Evolutionary conservation across 116 monocot genomes (phyloP), one percentile per base, ranked within the genome.

Genomic region (Iris pallida): DNA sequence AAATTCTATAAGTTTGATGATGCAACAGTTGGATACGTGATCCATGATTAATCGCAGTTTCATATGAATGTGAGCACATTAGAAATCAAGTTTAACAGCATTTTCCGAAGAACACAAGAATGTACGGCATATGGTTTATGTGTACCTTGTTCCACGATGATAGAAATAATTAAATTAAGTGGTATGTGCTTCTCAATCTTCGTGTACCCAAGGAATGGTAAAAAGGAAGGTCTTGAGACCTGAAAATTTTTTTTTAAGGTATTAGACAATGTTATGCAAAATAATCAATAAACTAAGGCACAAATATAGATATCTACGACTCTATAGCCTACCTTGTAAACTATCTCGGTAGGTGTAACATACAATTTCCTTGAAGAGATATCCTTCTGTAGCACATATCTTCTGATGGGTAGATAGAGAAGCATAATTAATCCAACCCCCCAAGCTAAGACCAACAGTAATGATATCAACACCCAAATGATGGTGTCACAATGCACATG

Each of bases 371-470:
- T 74, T 5, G 91, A 91, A 63, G 75, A 74, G 11, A 91, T 73
- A 20, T 91, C 91, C 76, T 80, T 91, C 68, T 55, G 71, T 48
- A 88, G 65, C 53, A 88, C 75, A 74, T 82, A 83, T 88, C 91
- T 91, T 74, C 84, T 80, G 20, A 69, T 42, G 10, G 91, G 91
- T n/a, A 91, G 78, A 76, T 80, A 91, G 16, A 91, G 63, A 68
- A 91, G 91, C 82, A 91, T 76, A 52, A 91, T 30, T 4, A 88
- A 40, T 41, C 88, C 91, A 73, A 88, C 64, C 47, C 91, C 91
- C 91, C 88, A 90, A 9, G 90, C 90, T 69, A 90, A 73, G 73
- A 86, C 76, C 44, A 90, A 77, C 58, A 86, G 69, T n/a, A 79
- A 57, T 16, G 90, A 90, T 76, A 86, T 86, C 40, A 80, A 4